Evolutionary conservation across 257 asterid species (phyloP).

Genomic region (Solanum neorickii): DNA sequence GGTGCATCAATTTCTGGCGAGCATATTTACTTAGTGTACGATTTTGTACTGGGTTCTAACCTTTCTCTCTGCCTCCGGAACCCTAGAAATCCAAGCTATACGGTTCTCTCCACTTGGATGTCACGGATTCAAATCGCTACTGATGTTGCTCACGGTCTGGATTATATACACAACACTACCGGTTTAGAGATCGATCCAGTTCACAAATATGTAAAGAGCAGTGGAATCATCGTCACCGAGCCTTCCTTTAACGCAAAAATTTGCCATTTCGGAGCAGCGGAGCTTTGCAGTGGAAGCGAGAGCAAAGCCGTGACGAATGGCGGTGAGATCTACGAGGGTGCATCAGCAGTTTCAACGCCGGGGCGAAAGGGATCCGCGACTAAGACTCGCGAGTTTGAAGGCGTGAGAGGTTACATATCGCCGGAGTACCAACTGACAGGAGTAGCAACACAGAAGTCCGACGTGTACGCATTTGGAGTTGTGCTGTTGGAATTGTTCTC

Average conservation of each 20-base stretch:
- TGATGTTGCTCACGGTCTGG: conserved; percentile 78
- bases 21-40: conserved; percentile 70
- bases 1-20: conserved; percentile 70
- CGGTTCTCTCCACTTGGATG: conserved; percentile 79
- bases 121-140: conserved; percentile 86
- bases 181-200: conserved; percentile 59
- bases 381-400: conserved; percentile 45
- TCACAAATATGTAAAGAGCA: conserved; percentile 87
- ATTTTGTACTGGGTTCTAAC: conserved; percentile 52
- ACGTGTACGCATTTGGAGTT: conserved; percentile 85
- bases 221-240: conserved; percentile 70
- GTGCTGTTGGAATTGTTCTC: conserved; percentile 70
- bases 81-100: conserved; percentile 51
- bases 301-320: neutral
- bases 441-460: conserved; percentile 75
- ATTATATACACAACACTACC: conserved; percentile 72
- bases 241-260: conserved; percentile 68
- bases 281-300: conserved; percentile 75
- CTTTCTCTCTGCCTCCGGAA: conserved; percentile 57
- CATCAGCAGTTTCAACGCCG: neutral
- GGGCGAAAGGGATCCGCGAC: conserved; percentile 1
- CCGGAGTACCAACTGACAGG: conserved; percentile 77
- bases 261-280: conserved; percentile 96
- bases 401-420: conserved; percentile 85
- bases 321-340: conserved; percentile 5